These are phyloP conservation scores for Galerina sulciceps DNA, from an alignment of 768 basidiomycete genomes.

Conservation along the genomic window DNA sequence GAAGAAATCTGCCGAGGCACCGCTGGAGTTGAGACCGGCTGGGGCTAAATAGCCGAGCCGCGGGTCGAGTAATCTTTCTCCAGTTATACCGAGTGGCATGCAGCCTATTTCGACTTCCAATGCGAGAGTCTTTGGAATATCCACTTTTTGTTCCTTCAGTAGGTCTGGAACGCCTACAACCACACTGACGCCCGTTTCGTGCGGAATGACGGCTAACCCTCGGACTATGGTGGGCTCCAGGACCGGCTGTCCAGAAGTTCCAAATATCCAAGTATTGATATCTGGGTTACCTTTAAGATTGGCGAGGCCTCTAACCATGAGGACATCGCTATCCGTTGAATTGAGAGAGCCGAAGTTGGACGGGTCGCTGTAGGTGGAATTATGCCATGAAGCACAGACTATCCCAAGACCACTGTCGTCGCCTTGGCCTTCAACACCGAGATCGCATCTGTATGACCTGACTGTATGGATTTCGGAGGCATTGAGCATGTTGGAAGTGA, in stretches of 20 bases:
- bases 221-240: slow-evolving; percentile 15
- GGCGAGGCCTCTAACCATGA: slow-evolving; percentile 21
- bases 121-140: slow-evolving; percentile 20
- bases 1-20: too few species aligned
- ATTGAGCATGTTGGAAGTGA: neutral
- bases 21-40: neutral
- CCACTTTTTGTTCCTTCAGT: slow-evolving; percentile 6
- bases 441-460: neutral
- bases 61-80: neutral
- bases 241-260: slow-evolving; percentile 12
- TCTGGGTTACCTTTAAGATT: neutral
- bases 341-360: slow-evolving; percentile 21
- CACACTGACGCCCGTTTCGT: slow-evolving; percentile 16
- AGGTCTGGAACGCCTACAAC: slow-evolving; percentile 24
- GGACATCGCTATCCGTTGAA: slow-evolving; percentile 26
- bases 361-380: slow-evolving; percentile 24
- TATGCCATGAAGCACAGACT: slow-evolving; percentile 25
- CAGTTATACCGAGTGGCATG: slow-evolving; percentile 21
- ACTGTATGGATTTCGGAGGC: neutral
- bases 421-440: neutral
- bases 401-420: slow-evolving; percentile 7
- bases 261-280: neutral
- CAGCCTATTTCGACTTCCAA: slow-evolving; percentile 25
- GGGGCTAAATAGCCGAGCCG: slow-evolving; percentile 2
- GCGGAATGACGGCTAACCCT: slow-evolving; percentile 21